These are phyloP conservation scores for Paecilomyces dactylethromorphus DNA, from an alignment of 2,329 filamentous ascomycete species.

Conservation along the genomic window DNA sequence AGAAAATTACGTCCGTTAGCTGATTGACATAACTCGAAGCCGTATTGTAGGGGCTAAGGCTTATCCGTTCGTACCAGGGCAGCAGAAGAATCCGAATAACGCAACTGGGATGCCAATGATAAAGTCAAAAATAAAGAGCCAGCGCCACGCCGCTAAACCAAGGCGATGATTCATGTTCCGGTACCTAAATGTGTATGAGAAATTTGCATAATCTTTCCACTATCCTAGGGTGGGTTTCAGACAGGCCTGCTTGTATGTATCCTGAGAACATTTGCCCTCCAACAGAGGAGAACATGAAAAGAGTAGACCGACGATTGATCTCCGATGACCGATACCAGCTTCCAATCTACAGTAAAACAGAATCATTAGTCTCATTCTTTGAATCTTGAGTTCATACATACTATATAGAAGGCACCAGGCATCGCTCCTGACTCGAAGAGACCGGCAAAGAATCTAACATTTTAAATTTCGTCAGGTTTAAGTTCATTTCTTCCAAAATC, in stretches of 20 bases:
- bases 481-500: neutral
- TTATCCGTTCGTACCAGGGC: neutral
- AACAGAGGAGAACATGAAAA: conserved; percentile 2
- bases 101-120: conserved; percentile 1
- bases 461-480: neutral
- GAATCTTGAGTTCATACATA: neutral
- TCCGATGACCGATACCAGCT: conserved; percentile 3
- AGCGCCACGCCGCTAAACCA: conserved; percentile 3
- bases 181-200: neutral
- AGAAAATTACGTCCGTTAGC: neutral
- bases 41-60: neutral
- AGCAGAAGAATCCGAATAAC: conserved; percentile 2
- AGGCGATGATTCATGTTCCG: neutral
- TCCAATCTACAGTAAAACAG: neutral
- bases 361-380: neutral
- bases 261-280: conserved; percentile 4
- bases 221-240: neutral
- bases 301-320: conserved; percentile 1
- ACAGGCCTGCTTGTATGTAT: conserved; percentile 3
- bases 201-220: neutral
- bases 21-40: neutral
- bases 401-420: conserved; percentile 3
- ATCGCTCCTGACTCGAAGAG: conserved; percentile 4
- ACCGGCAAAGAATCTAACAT: conserved; percentile 3
- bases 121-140: conserved; percentile 5